Evolutionary conservation across 306 rosid species (phyloP).

Genomic region (Pterocarpus macrocarpus): DNA sequence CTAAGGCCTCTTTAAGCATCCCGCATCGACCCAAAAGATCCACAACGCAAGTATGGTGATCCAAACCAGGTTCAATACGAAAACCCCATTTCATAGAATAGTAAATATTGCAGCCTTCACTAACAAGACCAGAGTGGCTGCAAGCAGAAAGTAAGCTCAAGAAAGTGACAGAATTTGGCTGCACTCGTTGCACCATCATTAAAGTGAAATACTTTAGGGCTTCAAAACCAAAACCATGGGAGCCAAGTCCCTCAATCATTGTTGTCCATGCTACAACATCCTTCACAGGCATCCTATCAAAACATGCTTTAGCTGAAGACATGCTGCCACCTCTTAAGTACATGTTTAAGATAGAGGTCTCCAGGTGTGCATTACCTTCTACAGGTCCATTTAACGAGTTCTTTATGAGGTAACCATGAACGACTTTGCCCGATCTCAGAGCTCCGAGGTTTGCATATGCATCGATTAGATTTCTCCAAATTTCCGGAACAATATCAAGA

Average conservation of each 20-base stretch:
- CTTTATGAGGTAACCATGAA: constrained; percentile 59
- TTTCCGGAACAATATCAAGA: constrained; percentile 48
- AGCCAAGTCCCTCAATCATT: constrained; percentile 70
- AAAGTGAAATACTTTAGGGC: constrained; percentile 48
- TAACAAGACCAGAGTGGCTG: constrained; percentile 70
- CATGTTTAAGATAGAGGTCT: constrained; percentile 68
- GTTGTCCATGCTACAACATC: constrained; percentile 70
- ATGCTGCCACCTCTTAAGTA: constrained; percentile 63
- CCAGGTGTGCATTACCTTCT: constrained; percentile 39
- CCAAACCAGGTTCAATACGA: constrained; percentile 62
- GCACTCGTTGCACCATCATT: constrained; percentile 55
- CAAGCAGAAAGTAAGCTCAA: constrained; percentile 70
- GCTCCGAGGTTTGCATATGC: constrained; percentile 67
- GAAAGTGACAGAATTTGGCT: constrained; percentile 64
- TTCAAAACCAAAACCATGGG: constrained; percentile 62
- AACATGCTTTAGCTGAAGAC: constrained; percentile 52
- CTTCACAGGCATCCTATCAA: constrained; percentile 50
- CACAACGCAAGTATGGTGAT: constrained; percentile 70
- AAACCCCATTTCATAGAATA: constrained; percentile 61
- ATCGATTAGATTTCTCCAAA: constrained; percentile 60
- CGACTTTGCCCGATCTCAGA: constrained; percentile 59
- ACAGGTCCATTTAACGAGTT: constrained; percentile 27
- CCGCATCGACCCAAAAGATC: constrained; percentile 67
- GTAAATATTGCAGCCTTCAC: constrained; percentile 61
- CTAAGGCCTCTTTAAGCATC: constrained; percentile 62